A percentile compares a stretch with the other conserved stretches of the same genome.
Evolutionary conservation across 164 flowering plant species (phyloP).

Genomic region (Aristolochia contorta): DNA sequence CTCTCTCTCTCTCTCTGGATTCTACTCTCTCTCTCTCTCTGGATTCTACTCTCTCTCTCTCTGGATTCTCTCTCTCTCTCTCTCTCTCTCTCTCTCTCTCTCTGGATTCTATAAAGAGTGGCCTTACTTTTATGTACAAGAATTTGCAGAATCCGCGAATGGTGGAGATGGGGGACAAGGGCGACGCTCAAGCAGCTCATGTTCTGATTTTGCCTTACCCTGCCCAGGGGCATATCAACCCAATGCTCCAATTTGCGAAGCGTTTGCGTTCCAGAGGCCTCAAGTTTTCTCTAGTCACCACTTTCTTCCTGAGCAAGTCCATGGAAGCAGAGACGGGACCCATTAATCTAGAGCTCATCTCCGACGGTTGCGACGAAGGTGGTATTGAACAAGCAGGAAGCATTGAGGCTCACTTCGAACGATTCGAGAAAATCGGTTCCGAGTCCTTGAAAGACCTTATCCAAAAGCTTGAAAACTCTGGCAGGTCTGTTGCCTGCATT

Average conservation of each 20-base stretch:
- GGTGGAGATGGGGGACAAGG: slow-evolving; percentile 1
- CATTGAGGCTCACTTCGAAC: slow-evolving; percentile 1
- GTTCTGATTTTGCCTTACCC: slow-evolving; percentile 13
- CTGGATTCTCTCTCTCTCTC: not conserved
- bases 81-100: not conserved
- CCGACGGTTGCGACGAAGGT: slow-evolving; percentile 7
- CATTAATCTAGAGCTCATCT: slow-evolving; percentile 5
- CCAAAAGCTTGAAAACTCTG: not conserved
- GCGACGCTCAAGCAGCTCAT: slow-evolving; percentile 2
- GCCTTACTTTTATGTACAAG: not conserved
- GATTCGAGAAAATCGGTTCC: slow-evolving; percentile 5
- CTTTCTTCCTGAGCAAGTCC: slow-evolving; percentile 4
- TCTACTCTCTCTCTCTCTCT: not conserved
- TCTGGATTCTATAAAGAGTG: not conserved
- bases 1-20: not conserved
- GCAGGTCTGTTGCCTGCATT: slow-evolving; percentile 6
- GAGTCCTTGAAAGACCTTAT: slow-evolving; percentile 4
- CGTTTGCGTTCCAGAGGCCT: slow-evolving; percentile 6
- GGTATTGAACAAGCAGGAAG: not conserved
- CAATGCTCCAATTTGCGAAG: slow-evolving; percentile 17
- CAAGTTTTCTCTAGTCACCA: slow-evolving; percentile 10
- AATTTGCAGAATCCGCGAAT: not conserved
- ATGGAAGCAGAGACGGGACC: slow-evolving; percentile 3
- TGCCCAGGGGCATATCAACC: slow-evolving; percentile 17
- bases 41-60: not conserved